Percentiles rank a stretch among this genome's conserved stretches.
These are phyloP conservation scores for Epichloe glyceriae DNA, from an alignment of 2,329 filamentous ascomycete genomes.

Conservation along the genomic window DNA sequence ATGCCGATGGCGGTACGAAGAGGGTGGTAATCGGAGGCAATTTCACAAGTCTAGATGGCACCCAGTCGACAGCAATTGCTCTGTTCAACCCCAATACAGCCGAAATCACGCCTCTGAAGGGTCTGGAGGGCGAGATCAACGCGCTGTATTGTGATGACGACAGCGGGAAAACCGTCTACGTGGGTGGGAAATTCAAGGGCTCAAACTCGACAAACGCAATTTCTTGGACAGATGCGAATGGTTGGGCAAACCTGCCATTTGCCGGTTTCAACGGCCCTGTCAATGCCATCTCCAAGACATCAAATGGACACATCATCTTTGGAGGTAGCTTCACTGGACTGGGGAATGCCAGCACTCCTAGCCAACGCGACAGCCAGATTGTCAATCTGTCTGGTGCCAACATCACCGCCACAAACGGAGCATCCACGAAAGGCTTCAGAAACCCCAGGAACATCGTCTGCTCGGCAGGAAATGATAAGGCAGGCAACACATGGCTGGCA, in stretches of 20 bases:
- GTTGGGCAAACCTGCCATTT: constrained; percentile 76
- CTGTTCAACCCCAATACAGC: constrained; percentile 64
- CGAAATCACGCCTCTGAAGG: constrained; percentile 59
- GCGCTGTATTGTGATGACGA: constrained; percentile 69
- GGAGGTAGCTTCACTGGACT: constrained; percentile 82
- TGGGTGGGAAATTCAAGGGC: constrained; percentile 75
- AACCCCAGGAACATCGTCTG: constrained; percentile 77
- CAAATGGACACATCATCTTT: constrained; percentile 79
- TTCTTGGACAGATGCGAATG: constrained; percentile 55
- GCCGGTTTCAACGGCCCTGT: constrained; percentile 91
- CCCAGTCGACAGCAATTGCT: constrained; percentile 66
- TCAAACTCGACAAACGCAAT: constrained; percentile 82
- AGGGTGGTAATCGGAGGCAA: constrained; percentile 83
- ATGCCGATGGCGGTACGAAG: constrained; percentile 51
- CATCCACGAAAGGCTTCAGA: constrained; percentile 49
- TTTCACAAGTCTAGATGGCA: constrained; percentile 77
- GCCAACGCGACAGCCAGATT: constrained; percentile 57
- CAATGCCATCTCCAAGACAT: constrained; percentile 65
- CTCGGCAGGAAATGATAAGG: constrained; percentile 48
- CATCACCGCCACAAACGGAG: constrained; percentile 54
- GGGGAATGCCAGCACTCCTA: constrained; percentile 62
- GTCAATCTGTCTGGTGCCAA: constrained; percentile 75
- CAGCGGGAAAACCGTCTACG: constrained; percentile 66
- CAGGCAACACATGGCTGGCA: constrained; percentile 70
- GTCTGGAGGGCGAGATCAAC: constrained; percentile 71